Percentiles rank a stretch among this genome's conserved stretches.
These are phyloP conservation scores for Neopestalotiopsis sp. DNA, from an alignment of 2,329 filamentous ascomycete species.

Conservation along the genomic window DNA sequence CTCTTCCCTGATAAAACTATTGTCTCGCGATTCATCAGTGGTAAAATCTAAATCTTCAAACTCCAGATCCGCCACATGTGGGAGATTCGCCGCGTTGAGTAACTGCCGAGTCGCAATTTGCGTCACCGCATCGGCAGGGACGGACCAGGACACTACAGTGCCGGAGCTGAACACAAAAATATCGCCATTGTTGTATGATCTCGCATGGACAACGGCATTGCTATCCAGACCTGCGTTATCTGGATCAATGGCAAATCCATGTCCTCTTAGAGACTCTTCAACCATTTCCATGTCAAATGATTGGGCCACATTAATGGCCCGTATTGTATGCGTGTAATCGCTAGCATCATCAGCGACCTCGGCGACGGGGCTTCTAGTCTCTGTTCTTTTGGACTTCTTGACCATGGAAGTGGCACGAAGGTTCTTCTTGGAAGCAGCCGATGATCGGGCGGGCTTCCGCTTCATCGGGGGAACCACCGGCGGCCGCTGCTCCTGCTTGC, in stretches of 20 bases:
- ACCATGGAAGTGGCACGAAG: slow-evolving; percentile 85
- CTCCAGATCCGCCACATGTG: slow-evolving; percentile 75
- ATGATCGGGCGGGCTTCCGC: slow-evolving; percentile 50
- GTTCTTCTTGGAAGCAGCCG: slow-evolving; percentile 66
- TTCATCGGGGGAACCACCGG: slow-evolving; percentile 38
- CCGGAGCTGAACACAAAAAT: slow-evolving; percentile 96
- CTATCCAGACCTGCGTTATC: slow-evolving; percentile 65
- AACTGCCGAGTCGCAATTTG: slow-evolving; percentile 74
- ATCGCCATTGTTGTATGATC: slow-evolving; percentile 72
- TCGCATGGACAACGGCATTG: slow-evolving; percentile 67
- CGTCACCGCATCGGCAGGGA: slow-evolving; percentile 75
- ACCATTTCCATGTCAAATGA: slow-evolving; percentile 68
- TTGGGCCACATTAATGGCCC: slow-evolving; percentile 66
- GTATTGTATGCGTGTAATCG: slow-evolving; percentile 50
- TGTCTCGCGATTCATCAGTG: slow-evolving; percentile 74
- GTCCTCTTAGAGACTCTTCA: slow-evolving; percentile 58
- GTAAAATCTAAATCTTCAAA: slow-evolving; percentile 89
- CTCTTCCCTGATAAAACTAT: slow-evolving; percentile 82
- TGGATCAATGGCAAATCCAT: slow-evolving; percentile 67
- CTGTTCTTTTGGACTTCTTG: slow-evolving; percentile 58
- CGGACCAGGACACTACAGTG: slow-evolving; percentile 89
- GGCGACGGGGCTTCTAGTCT: slow-evolving; percentile 27
- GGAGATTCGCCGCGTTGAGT: slow-evolving; percentile 75
- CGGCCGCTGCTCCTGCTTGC: slow-evolving; percentile 16
- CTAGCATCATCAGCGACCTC: slow-evolving; percentile 33